phyloP scores from a whole-genome alignment of 805 yeast genomes.

The Kuraishia borneana region DNA sequence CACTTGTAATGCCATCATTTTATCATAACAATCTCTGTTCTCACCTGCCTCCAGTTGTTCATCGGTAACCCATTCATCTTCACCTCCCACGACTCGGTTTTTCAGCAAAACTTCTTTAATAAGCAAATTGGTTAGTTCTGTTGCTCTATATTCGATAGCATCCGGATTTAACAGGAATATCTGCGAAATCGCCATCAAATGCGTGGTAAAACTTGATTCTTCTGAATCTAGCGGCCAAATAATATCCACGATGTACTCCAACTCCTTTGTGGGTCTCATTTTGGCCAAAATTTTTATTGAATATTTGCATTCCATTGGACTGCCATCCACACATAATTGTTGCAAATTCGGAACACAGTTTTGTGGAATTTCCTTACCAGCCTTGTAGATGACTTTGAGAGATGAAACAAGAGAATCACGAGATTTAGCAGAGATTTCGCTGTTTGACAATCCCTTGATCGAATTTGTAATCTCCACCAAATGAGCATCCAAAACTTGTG shows the following conservation, averaged over 20 bases:
- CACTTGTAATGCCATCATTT: constrained; percentile 33
- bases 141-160: constrained; percentile 35
- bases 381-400: constrained; percentile 50
- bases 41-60: constrained; percentile 8
- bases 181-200: constrained; percentile 50
- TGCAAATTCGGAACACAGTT: constrained; percentile 37
- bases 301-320: constrained; percentile 52
- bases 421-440: constrained; percentile 1
- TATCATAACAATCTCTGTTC: constrained; percentile 12
- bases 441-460: constrained; percentile 2
- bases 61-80: constrained; percentile 19
- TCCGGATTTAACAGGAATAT: constrained; percentile 37
- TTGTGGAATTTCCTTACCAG: constrained; percentile 36
- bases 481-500: constrained; percentile 54
- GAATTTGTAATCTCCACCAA: constrained; percentile 34
- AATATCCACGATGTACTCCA: constrained; percentile 19
- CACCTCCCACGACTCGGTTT: constrained; percentile 27
- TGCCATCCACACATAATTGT: constrained; percentile 36
- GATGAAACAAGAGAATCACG: constrained; percentile 20
- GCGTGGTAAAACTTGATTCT: constrained; percentile 32
- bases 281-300: constrained; percentile 40
- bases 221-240: constrained; percentile 40
- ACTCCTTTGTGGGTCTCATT: neutral
- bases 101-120: constrained; percentile 51
- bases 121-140: constrained; percentile 46